phyloP scores from a whole-genome alignment of 805 yeast genomes.

The Monosporozyma siamensis region DNA sequence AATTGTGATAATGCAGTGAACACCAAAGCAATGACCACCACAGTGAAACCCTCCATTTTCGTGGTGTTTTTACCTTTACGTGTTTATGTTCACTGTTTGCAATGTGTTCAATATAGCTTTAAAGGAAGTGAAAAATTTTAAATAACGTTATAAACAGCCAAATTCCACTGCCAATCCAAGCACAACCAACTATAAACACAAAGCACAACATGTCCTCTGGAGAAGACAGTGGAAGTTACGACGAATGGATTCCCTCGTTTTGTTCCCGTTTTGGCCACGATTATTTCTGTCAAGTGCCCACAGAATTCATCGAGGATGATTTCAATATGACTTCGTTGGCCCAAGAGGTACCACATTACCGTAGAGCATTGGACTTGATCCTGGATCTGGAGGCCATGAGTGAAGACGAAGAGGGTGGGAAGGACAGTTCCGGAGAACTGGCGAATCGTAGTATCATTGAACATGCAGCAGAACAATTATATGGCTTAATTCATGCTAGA shows the following conservation, averaged over 20 bases:
- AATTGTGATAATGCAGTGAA: not conserved
- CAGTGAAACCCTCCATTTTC: not conserved
- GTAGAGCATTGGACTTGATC: constrained; percentile 86
- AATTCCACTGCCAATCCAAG: too few relatives aligned
- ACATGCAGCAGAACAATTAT: constrained; percentile 83
- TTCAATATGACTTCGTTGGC: constrained; percentile 88
- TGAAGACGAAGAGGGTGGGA: constrained; percentile 26
- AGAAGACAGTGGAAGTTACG: constrained; percentile 31
- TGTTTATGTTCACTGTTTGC: not conserved
- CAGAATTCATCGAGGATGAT: constrained; percentile 92
- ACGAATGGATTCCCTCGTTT: constrained; percentile 76
- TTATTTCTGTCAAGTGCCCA: constrained; percentile 83
- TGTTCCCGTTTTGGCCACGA: constrained; percentile 77
- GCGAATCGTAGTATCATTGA: constrained; percentile 58
- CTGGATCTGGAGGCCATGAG: constrained; percentile 63
- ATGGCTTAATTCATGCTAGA: constrained; percentile 91
- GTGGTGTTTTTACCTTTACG: not conserved
- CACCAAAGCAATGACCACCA: not conserved
- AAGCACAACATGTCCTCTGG: constrained; percentile 19
- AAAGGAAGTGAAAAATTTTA: not conserved
- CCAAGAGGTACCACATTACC: constrained; percentile 77
- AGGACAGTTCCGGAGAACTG: constrained; percentile 29
- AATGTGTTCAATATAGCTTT: too few relatives aligned
- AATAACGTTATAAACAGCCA: too few relatives aligned
- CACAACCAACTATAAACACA: too few relatives aligned